Evolutionary conservation across 345 rosid genomes (phyloP).

Genomic region (Fremontodendron californicum): DNA sequence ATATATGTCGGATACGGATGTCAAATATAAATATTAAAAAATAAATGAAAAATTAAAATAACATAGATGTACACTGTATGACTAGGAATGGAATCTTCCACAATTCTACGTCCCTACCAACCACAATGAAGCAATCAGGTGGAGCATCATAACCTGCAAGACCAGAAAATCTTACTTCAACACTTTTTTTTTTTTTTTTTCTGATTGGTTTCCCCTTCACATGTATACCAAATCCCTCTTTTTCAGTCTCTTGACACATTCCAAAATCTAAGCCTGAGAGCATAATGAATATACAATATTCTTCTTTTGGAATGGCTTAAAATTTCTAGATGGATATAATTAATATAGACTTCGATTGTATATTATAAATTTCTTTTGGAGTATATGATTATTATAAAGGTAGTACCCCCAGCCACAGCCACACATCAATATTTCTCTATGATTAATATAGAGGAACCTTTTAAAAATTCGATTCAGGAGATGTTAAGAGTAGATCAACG

Average conservation of each 20-base stretch:
- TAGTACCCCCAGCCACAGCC: too few species aligned
- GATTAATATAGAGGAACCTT: neutral
- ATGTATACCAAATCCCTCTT: neutral
- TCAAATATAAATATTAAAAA: too few species aligned
- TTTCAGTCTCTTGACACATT: neutral
- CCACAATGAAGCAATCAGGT: slow-evolving; percentile 53
- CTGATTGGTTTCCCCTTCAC: neutral
- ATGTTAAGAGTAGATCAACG: neutral
- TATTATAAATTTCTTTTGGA: too few species aligned
- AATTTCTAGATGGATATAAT: neutral
- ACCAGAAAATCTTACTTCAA: neutral
- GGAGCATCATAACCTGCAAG: slow-evolving; percentile 41
- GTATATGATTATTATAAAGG: too few species aligned
- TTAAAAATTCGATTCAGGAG: neutral
- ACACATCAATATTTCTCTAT: neutral
- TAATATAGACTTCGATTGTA: too few species aligned
- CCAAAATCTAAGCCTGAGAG: too few species aligned
- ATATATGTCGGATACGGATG: too few species aligned
- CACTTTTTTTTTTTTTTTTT: neutral
- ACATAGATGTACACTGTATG: too few species aligned
- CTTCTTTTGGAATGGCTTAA: neutral
- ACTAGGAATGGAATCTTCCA: too few species aligned
- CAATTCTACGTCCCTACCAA: slow-evolving; percentile 43
- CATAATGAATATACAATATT: too few species aligned
- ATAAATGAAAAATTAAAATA: too few species aligned